Percentiles rank a stretch among this genome's conserved stretches.
Evolutionary conservation across 164 flowering plant species (phyloP).

Genomic region (Vitis labrusca): DNA sequence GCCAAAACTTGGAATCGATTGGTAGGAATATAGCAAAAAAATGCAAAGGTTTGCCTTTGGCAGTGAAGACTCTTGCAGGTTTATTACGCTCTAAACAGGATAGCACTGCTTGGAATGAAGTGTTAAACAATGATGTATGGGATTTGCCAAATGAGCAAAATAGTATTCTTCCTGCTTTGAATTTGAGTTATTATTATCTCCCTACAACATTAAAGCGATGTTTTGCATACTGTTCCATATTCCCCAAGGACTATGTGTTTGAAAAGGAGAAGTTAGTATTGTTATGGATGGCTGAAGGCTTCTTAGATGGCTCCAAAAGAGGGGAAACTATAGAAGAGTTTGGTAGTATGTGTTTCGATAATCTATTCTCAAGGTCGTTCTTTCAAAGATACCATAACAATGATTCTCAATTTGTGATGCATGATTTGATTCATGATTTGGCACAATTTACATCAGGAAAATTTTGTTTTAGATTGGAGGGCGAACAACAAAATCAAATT

Average conservation of each 20-base stretch:
- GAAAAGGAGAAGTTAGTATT: neutral
- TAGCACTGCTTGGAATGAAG: too few relatives aligned
- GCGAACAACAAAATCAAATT: neutral
- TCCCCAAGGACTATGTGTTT: conserved; percentile 6
- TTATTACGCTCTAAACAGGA: too few relatives aligned
- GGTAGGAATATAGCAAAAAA: too few relatives aligned
- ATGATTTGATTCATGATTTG: conserved; percentile 6
- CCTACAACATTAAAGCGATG: neutral
- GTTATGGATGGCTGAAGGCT: conserved; percentile 11
- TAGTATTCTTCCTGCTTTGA: neutral
- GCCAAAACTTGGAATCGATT: too few relatives aligned
- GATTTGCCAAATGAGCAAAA: neutral
- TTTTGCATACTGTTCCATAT: conserved; percentile 8
- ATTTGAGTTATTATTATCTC: neutral
- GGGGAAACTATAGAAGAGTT: neutral
- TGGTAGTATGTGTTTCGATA: neutral
- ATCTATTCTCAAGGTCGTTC: neutral
- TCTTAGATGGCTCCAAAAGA: neutral
- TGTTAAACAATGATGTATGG: neutral
- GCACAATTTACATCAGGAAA: neutral
- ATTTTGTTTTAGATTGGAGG: too few relatives aligned
- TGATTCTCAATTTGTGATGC: neutral
- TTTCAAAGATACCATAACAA: neutral
- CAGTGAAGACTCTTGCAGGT: too few relatives aligned
- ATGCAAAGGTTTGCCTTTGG: too few relatives aligned